Evolutionary conservation across 768 basidiomycete species (phyloP), one percentile per base, ranked within the genome.

Genomic region (Boletus edulis): DNA sequence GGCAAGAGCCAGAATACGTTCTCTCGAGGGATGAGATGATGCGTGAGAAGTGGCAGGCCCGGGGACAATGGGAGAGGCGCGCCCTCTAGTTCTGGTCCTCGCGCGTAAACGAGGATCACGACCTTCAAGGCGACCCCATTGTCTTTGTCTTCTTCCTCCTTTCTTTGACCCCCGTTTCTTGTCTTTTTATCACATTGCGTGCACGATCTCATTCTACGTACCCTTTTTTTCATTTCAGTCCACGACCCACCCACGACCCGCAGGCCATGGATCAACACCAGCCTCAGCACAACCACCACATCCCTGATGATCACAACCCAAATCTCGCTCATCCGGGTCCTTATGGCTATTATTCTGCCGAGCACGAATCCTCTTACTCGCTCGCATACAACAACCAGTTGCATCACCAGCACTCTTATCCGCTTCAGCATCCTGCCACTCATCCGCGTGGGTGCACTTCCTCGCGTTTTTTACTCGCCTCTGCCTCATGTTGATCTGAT

Each of bases 391-490:
- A 74, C 65, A 70, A 80, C 62, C 82, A 79, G 71, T 54, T 72
- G 65, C 69, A 72, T 52, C 69, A 68, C 59, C 67, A 70, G 51
- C 73, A 73, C 61, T 71, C 78, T 70, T 87, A 86, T 78, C 81
- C 80, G 68, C 73, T 78, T 70, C 78, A 75, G 64, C 80, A 82
- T 64, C 65, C 77, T 68, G 79, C 75, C 73, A 78, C 82, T 72
- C 82, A 81, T 76, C 75, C 87, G 77, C 88, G 89, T 86, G 86
- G 79, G 87, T 88, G 68, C 68, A 71, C 74, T 76, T 74, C 71
- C 69, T 72, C 69, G 67, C 31, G 69, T 75, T 73, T 68, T 65
- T 65, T 59, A 57, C 74, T 68, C 72, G 54, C 72, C 73, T 75
- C 48, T 66, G 73, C 75, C 81, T 73, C 82, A 78, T 86, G 81